Conservation (phyloP, 2,329 filamentous ascomycete genomes). For the Hymenoscyphus linearis region DNA sequence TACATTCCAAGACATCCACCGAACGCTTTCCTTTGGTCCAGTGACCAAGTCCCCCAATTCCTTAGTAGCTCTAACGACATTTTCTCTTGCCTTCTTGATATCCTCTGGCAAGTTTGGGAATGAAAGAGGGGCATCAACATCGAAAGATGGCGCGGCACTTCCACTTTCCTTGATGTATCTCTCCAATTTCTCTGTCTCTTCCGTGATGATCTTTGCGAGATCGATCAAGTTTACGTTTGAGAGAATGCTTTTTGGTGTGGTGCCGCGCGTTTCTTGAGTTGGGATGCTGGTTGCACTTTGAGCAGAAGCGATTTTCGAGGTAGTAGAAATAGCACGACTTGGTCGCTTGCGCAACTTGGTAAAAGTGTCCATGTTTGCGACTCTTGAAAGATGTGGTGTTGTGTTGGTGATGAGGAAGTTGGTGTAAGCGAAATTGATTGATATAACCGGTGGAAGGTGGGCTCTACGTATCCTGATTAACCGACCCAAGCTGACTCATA, state of each 20-base stretch:
- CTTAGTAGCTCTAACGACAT: constrained; percentile 44
- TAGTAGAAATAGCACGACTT: neutral
- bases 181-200: constrained; percentile 46
- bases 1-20: constrained; percentile 50
- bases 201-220: constrained; percentile 43
- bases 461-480: too few relatives aligned
- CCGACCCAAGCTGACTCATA: constrained; percentile 2
- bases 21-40: constrained; percentile 45
- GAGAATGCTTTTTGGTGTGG: neutral
- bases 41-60: constrained; percentile 44
- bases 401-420: neutral
- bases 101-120: constrained; percentile 45
- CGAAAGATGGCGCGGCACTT: constrained; percentile 41
- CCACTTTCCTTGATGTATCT: constrained; percentile 40
- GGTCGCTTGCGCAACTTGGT: neutral
- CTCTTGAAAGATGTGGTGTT: neutral
- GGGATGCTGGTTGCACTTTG: neutral
- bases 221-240: constrained; percentile 36
- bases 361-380: neutral
- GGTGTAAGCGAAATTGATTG: neutral
- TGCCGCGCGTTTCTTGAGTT: neutral
- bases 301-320: neutral
- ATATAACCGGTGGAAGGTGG: too few relatives aligned
- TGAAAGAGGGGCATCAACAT: constrained; percentile 39
- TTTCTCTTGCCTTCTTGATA: constrained; percentile 40